Conservation (phyloP, 2,329 filamentous ascomycete species). For the Arthrobotrys conoides region DNA sequence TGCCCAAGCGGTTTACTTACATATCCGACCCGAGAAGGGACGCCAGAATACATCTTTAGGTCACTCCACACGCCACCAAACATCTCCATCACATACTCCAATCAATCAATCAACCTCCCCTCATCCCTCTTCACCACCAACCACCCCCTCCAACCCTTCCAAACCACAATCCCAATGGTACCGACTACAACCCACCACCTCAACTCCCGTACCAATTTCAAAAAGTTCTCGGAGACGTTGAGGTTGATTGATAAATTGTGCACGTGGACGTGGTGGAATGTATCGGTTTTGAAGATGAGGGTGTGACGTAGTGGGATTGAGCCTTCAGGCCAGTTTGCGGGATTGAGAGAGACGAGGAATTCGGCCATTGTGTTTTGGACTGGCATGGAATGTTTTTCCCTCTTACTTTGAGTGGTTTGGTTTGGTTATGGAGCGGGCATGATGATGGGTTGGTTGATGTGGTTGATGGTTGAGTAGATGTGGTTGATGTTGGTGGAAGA, state of each 20-base stretch:
- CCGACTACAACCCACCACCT: constrained; percentile 44
- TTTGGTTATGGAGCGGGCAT: not conserved
- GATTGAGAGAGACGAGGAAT: constrained; percentile 59
- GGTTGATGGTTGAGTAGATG: no score
- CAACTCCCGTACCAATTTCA: constrained; percentile 34
- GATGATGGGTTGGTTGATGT: not conserved
- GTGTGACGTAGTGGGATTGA: constrained; percentile 54
- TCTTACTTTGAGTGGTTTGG: no score
- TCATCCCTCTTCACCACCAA: not conserved
- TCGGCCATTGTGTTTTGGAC: constrained; percentile 51
- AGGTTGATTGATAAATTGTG: constrained; percentile 44
- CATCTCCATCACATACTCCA: no score
- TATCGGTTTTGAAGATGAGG: constrained; percentile 40
- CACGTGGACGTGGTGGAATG: constrained; percentile 34
- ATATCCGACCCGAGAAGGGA: no score
- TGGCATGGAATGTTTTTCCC: constrained; percentile 1
- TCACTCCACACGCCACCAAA: no score
- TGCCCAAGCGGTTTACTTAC: no score
- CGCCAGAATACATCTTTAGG: no score
- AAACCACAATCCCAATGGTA: constrained; percentile 23
- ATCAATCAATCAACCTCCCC: not conserved
- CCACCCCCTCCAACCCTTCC: constrained; percentile 40
- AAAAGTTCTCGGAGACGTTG: constrained; percentile 24
- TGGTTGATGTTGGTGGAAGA: no score
- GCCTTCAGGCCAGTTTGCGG: constrained; percentile 55